These are phyloP conservation scores for Penicillium antarcticum DNA, from an alignment of 495 filamentous ascomycete species.

Conservation along the genomic window DNA sequence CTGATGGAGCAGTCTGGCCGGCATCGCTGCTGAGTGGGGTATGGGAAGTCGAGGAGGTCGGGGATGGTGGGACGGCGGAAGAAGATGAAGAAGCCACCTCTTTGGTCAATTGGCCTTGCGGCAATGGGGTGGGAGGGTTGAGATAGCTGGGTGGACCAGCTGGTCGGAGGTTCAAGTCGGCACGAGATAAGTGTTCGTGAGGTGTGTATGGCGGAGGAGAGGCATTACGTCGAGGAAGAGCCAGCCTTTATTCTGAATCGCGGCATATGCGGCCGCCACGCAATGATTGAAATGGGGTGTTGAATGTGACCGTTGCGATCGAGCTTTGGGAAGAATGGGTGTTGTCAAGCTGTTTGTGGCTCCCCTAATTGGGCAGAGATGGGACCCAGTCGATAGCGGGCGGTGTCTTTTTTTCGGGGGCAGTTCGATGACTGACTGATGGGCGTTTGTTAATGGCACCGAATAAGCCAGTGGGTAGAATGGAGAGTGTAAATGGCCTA, in stretches of 20 bases:
- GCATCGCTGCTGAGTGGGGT: conserved; percentile 34
- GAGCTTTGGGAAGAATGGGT: background rate
- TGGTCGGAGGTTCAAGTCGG: conserved; percentile 25
- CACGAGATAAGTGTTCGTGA: conserved; percentile 23
- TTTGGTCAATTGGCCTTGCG: conserved; percentile 21
- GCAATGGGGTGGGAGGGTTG: conserved; percentile 6
- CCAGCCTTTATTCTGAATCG: conserved; percentile 37
- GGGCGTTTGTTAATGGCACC: background rate
- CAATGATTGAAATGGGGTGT: conserved; percentile 11
- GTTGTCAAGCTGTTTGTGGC: conserved; percentile 14
- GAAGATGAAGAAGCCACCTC: conserved; percentile 28
- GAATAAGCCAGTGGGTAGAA: background rate
- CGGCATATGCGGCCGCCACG: conserved; percentile 43
- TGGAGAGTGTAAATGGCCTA: background rate
- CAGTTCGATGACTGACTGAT: background rate
- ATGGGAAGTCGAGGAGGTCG: conserved; percentile 32
- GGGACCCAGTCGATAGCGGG: background rate
- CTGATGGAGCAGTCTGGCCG: conserved; percentile 28
- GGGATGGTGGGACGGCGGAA: conserved; percentile 34
- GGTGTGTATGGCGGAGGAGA: conserved; percentile 38
- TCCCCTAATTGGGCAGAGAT: conserved; percentile 17
- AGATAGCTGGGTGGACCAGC: conserved; percentile 10
- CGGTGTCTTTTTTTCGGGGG: conserved; percentile 2
- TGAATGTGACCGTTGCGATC: background rate
- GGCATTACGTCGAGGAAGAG: conserved; percentile 44